Percentiles rank a stretch among this genome's conserved stretches.
phyloP scores from a whole-genome alignment of 352 stramenopile species.

The Thalassiosira sp. region DNA sequence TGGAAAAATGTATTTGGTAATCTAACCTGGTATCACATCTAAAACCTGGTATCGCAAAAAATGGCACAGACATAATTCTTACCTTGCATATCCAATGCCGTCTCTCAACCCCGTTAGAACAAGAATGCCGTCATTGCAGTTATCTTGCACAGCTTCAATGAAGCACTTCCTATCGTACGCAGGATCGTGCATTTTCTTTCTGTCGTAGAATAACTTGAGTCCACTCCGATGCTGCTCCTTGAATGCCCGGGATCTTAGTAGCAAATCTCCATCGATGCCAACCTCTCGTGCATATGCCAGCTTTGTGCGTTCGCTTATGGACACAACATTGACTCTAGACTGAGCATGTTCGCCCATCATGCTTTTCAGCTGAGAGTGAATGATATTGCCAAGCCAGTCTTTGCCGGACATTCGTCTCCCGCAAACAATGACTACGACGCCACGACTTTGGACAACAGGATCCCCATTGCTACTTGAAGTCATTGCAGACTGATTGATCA shows the following conservation, averaged over 20 bases:
- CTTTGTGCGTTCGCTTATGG: conserved; percentile 15
- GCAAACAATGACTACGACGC: conserved; percentile 13
- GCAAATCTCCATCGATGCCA: neutral
- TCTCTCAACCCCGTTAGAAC: conserved; percentile 19
- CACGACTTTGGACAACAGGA: neutral
- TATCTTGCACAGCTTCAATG: conserved; percentile 6
- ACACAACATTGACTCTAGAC: neutral
- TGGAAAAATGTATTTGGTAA: no score
- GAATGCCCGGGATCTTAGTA: neutral
- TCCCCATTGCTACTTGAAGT: neutral
- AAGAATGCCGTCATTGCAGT: conserved; percentile 13
- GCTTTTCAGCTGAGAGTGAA: neutral
- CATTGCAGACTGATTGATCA: neutral
- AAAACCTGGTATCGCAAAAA: no score
- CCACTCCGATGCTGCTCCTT: conserved; percentile 8
- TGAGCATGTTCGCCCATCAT: neutral
- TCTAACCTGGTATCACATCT: no score
- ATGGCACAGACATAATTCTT: no score
- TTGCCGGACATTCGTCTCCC: conserved; percentile 4
- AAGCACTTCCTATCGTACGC: conserved; percentile 13
- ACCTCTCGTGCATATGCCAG: conserved; percentile 3
- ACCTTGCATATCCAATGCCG: conserved; percentile 15
- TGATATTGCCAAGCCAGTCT: conserved; percentile 18
- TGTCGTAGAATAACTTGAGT: conserved; percentile 1
- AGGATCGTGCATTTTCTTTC: conserved; percentile 5